Evolutionary conservation across 257 asterid species (phyloP).

Genomic region (Solanum lignicaule): DNA sequence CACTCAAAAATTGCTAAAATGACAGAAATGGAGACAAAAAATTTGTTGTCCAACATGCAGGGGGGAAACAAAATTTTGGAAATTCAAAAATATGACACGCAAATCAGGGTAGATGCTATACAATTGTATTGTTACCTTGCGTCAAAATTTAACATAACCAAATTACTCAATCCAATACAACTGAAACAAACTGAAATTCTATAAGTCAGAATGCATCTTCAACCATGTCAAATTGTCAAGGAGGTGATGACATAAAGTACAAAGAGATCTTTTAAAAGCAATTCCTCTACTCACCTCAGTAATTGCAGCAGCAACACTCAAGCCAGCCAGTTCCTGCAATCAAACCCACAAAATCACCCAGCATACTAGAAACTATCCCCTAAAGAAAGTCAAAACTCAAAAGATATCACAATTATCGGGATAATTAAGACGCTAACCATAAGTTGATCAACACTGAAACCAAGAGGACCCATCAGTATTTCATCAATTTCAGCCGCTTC

Average conservation of each 20-base stretch:
- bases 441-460: constrained; percentile 92
- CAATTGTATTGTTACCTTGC: neutral
- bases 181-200: neutral
- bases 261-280: neutral
- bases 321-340: constrained; percentile 91
- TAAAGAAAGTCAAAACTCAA: neutral
- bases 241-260: neutral
- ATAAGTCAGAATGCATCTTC: neutral
- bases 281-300: constrained; percentile 51
- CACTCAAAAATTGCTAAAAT: neutral
- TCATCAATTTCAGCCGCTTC: constrained; percentile 90
- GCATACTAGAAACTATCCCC: neutral
- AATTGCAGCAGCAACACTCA: constrained; percentile 89
- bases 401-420: neutral
- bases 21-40: neutral
- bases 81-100: neutral
- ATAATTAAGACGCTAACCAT: constrained; percentile 35
- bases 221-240: neutral
- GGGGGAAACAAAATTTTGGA: neutral
- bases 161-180: neutral
- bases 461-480: constrained; percentile 90
- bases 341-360: constrained; percentile 1
- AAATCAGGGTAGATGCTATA: neutral
- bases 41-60: neutral
- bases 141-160: neutral